Conservation (phyloP, 164 flowering plant genomes). For the Aristolochia fimbriata region DNA sequence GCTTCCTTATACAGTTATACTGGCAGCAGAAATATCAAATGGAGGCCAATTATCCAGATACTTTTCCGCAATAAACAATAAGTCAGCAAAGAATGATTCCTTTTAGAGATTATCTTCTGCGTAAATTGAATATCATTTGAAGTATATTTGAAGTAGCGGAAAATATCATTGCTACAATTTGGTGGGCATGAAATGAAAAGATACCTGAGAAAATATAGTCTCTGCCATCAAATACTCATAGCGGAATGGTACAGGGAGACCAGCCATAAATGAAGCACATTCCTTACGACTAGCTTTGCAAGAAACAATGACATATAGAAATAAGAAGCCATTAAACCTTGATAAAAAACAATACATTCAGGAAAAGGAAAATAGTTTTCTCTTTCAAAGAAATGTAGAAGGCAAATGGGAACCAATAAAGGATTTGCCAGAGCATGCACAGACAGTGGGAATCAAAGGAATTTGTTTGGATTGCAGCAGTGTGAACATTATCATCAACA, state of each 20-base stretch:
- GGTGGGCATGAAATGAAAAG: background rate
- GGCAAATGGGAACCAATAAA: background rate
- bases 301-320: constrained; percentile 26
- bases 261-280: constrained; percentile 87
- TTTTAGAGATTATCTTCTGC: too few relatives aligned
- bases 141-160: too few relatives aligned
- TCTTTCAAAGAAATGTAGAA: background rate
- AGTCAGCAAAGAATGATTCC: too few relatives aligned
- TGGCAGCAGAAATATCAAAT: too few relatives aligned
- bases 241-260: constrained; percentile 91
- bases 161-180: background rate
- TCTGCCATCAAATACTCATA: constrained; percentile 99
- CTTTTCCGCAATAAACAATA: too few relatives aligned
- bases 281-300: constrained; percentile 99
- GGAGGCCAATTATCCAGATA: too few relatives aligned
- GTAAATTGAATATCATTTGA: too few relatives aligned
- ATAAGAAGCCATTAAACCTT: constrained; percentile 12
- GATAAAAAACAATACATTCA: constrained; percentile 1
- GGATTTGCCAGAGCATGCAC: background rate
- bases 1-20: too few relatives aligned
- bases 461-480: background rate
- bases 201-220: constrained; percentile 96
- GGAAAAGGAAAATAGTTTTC: background rate
- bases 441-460: too few relatives aligned
- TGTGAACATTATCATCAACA: background rate